Evolutionary conservation across 108 stramenopile species (phyloP).

Genomic region (Cyclotella atomus): DNA sequence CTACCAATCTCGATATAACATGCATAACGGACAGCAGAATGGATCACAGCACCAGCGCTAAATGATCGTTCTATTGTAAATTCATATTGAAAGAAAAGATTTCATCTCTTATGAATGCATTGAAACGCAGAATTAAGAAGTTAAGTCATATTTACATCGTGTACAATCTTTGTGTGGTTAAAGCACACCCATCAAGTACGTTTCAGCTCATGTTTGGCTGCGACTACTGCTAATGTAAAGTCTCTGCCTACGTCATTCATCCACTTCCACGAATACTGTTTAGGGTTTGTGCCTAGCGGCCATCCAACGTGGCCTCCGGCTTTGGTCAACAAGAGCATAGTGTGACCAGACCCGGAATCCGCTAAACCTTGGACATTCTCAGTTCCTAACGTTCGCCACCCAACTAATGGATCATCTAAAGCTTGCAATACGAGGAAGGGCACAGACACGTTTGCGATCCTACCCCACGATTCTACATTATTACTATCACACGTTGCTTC

Average conservation of each 20-base stretch:
- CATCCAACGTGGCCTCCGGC: conserved; percentile 86
- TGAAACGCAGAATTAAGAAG: too few relatives aligned
- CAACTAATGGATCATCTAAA: conserved; percentile 79
- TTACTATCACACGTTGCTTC: conserved; percentile 13
- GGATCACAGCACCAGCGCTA: background rate
- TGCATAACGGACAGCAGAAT: background rate
- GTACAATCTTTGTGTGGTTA: too few relatives aligned
- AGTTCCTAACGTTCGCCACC: conserved; percentile 74
- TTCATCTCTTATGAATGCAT: too few relatives aligned
- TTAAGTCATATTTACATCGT: too few relatives aligned
- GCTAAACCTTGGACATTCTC: conserved; percentile 62
- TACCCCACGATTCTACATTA: conserved; percentile 39
- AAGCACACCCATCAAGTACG: background rate
- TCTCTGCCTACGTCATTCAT: conserved; percentile 70
- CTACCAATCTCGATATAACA: background rate
- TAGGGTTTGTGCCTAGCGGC: conserved; percentile 70
- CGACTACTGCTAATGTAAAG: conserved; percentile 63
- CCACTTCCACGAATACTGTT: conserved; percentile 68
- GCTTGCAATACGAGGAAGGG: conserved; percentile 78
- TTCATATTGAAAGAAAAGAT: too few relatives aligned
- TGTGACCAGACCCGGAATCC: conserved; percentile 64
- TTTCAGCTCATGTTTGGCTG: background rate
- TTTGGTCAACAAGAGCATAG: conserved; percentile 77
- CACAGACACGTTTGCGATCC: conserved; percentile 67
- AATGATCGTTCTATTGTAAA: too few relatives aligned